phyloP scores from a whole-genome alignment of 2,329 filamentous ascomycete genomes.

The Colletotrichum sp. region DNA sequence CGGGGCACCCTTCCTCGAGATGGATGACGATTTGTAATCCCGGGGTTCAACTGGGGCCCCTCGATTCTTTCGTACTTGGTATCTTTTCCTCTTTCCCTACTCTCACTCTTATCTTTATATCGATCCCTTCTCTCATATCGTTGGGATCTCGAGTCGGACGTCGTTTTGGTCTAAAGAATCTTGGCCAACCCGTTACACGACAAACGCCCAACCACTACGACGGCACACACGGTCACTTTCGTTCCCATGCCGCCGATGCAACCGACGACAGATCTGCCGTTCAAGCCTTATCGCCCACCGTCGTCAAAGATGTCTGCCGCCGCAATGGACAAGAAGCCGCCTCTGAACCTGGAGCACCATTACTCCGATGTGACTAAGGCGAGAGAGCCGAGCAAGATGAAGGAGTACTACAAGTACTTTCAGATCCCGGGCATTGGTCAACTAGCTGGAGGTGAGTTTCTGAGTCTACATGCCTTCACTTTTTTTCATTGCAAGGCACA shows the following conservation, averaged over 20 bases:
- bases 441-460: slow-evolving; percentile 61
- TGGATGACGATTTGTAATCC: slow-evolving; percentile 21
- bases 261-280: not conserved
- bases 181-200: not conserved
- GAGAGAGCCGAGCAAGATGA: slow-evolving; percentile 71
- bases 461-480: not conserved
- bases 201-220: not conserved
- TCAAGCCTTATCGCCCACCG: not conserved
- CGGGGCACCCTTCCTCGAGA: not conserved
- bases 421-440: slow-evolving; percentile 66
- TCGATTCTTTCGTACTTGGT: not conserved
- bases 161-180: not conserved
- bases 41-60: not conserved
- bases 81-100: not conserved
- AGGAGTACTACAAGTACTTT: slow-evolving; percentile 88
- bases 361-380: slow-evolving; percentile 73
- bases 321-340: slow-evolving; percentile 34
- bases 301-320: not conserved
- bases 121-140: not conserved
- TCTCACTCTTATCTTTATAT: not conserved
- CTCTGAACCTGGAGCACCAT: slow-evolving; percentile 81
- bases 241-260: not conserved
- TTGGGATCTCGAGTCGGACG: not conserved
- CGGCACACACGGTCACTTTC: not conserved
- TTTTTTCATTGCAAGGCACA: not conserved